Evolutionary conservation across 768 basidiomycete species (phyloP).

Genomic region (Mycena leptocephala): DNA sequence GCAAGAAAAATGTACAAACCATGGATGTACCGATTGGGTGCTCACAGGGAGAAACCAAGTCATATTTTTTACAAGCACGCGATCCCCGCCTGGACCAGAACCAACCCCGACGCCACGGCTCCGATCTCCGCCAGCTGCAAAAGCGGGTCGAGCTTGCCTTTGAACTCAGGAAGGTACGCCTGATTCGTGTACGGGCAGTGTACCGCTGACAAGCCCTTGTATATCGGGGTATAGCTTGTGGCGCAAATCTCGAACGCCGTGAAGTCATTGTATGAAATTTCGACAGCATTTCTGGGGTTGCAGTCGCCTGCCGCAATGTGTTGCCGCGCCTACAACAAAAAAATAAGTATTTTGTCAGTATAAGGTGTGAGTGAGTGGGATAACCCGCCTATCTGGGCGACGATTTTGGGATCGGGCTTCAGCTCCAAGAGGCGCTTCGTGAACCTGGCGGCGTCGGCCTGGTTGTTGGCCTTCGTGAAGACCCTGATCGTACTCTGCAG

Average conservation of each 20-base stretch:
- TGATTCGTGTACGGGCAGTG: too few relatives aligned
- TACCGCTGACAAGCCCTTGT: too few relatives aligned
- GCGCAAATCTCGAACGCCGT: constrained; percentile 96
- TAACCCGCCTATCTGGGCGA: constrained; percentile 72
- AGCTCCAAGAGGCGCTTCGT: constrained; percentile 90
- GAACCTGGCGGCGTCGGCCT: too few relatives aligned
- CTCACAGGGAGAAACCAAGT: too few relatives aligned
- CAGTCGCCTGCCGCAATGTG: constrained; percentile 94
- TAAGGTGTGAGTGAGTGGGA: background rate
- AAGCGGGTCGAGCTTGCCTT: constrained; percentile 88
- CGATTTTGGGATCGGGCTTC: constrained; percentile 90
- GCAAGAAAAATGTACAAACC: too few relatives aligned
- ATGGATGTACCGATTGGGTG: too few relatives aligned
- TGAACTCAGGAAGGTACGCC: too few relatives aligned
- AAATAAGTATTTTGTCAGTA: background rate
- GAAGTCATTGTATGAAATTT: constrained; percentile 93
- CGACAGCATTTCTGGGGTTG: too few relatives aligned
- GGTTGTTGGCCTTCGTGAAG: constrained; percentile 94
- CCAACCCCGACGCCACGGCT: constrained; percentile 77
- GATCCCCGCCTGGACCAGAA: constrained; percentile 21
- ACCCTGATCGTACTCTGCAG: constrained; percentile 92
- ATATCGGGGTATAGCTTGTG: constrained; percentile 92
- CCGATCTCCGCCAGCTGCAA: constrained; percentile 87
- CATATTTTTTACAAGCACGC: too few relatives aligned
- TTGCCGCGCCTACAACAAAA: constrained; percentile 81